Evolutionary conservation across 2,329 filamentous ascomycete genomes (phyloP).

Genomic region (Trichoderma koningii): DNA sequence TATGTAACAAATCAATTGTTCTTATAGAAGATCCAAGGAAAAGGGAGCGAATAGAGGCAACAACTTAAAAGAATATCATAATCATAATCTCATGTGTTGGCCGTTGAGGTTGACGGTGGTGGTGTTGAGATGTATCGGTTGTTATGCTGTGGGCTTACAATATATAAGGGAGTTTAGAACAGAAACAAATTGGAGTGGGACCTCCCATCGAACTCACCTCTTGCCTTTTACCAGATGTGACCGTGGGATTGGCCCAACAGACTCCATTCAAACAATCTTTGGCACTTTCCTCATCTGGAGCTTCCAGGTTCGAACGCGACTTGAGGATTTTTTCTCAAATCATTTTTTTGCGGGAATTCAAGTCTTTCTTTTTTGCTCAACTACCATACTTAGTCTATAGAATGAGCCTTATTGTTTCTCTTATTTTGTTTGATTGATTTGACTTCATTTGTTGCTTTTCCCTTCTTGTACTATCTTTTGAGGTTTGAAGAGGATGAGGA

Average conservation of each 20-base stretch:
- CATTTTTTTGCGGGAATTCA: conserved; percentile 25
- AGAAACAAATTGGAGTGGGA: conserved; percentile 58
- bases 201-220: conserved; percentile 73
- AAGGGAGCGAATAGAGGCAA: neutral
- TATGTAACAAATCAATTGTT: neutral
- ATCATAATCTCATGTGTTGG: neutral
- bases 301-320: conserved; percentile 45
- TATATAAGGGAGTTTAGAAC: neutral
- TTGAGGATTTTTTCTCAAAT: conserved; percentile 26
- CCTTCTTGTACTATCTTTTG: no score
- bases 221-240: conserved; percentile 82
- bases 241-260: conserved; percentile 61
- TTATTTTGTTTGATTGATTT: no score
- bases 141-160: no score
- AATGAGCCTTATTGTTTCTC: no score
- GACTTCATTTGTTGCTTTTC: no score
- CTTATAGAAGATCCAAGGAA: neutral
- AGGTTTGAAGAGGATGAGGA: neutral
- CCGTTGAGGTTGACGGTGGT: neutral
- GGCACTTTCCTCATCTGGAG: conserved; percentile 46
- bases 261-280: conserved; percentile 58
- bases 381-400: no score
- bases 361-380: neutral
- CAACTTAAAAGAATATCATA: neutral
- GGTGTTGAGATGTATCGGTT: neutral